These are phyloP conservation scores for Morella rubra DNA, from an alignment of 306 rosid species.

Conservation along the genomic window DNA sequence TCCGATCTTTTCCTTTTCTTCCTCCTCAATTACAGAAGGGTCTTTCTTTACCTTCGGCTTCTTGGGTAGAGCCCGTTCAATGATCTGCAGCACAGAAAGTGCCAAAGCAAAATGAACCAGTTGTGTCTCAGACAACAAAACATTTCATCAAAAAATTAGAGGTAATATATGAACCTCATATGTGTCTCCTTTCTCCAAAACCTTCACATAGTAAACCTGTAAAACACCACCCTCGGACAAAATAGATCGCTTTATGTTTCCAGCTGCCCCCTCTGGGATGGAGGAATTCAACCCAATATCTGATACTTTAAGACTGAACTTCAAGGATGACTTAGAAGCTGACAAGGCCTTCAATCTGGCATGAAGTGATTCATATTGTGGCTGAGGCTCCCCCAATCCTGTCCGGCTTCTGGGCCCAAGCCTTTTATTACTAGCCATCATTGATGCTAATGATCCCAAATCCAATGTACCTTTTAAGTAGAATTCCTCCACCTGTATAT, in stretches of 20 bases:
- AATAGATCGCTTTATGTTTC: slow-evolving; percentile 85
- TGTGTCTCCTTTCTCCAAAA: slow-evolving; percentile 98
- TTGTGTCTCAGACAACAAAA: too few relatives aligned
- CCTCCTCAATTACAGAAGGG: slow-evolving; percentile 77
- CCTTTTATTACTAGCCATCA: slow-evolving; percentile 81
- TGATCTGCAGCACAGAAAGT: slow-evolving; percentile 58
- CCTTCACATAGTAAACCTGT: slow-evolving; percentile 93
- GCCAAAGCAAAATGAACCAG: slow-evolving; percentile 20
- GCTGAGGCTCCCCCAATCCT: slow-evolving; percentile 80
- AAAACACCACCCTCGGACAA: slow-evolving; percentile 92
- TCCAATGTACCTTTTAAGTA: slow-evolving; percentile 91
- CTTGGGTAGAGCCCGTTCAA: slow-evolving; percentile 93
- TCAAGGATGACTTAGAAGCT: slow-evolving; percentile 62
- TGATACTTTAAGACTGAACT: slow-evolving; percentile 74
- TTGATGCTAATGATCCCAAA: slow-evolving; percentile 90
- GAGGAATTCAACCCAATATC: slow-evolving; percentile 70
- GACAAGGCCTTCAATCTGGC: slow-evolving; percentile 62
- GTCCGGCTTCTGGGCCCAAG: slow-evolving; percentile 57
- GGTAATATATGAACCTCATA: slow-evolving; percentile 67
- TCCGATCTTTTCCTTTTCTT: slow-evolving; percentile 83
- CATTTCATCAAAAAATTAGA: not conserved
- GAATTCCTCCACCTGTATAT: slow-evolving; percentile 79
- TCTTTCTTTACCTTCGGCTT: slow-evolving; percentile 73
- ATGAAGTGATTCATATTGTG: slow-evolving; percentile 82
- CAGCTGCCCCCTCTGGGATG: slow-evolving; percentile 98